Evolutionary conservation across 2,329 filamentous ascomycete genomes (phyloP).

Genomic region (Fusarium agapanthi): DNA sequence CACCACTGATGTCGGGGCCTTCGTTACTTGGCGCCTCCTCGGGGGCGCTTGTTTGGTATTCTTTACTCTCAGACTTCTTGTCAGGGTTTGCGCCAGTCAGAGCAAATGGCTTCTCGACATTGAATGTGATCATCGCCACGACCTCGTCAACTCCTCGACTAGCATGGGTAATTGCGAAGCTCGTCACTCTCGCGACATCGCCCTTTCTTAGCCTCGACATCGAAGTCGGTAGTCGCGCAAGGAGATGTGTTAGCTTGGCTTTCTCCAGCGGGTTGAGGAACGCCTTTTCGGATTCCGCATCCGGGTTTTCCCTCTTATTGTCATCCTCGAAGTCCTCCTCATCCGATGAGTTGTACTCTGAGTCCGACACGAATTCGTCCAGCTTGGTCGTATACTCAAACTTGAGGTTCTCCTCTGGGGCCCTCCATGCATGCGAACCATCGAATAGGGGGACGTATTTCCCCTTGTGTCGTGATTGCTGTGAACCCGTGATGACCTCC

Average conservation of each 20-base stretch:
- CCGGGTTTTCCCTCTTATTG: constrained; percentile 57
- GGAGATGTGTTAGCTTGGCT: constrained; percentile 82
- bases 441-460: constrained; percentile 77
- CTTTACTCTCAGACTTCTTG: constrained; percentile 51
- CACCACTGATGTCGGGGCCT: constrained; percentile 70
- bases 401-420: constrained; percentile 75
- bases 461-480: constrained; percentile 54
- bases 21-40: constrained; percentile 53
- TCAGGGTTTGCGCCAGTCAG: constrained; percentile 76
- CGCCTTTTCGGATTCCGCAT: constrained; percentile 59
- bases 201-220: constrained; percentile 80
- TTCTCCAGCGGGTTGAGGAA: constrained; percentile 86
- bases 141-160: constrained; percentile 88
- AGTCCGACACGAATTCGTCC: constrained; percentile 82
- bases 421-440: constrained; percentile 78
- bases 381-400: constrained; percentile 83
- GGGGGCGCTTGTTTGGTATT: constrained; percentile 40
- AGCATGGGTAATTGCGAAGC: constrained; percentile 89
- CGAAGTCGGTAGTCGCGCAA: constrained; percentile 82
- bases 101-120: constrained; percentile 80
- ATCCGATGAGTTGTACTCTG: constrained; percentile 87
- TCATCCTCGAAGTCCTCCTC: constrained; percentile 78
- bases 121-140: constrained; percentile 85
- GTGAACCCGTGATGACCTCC: constrained; percentile 78
- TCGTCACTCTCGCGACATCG: constrained; percentile 84